A percentile compares a stretch with the other conserved stretches of the same genome.
These are phyloP conservation scores for Aspergillus ruber DNA, from an alignment of 2,329 filamentous ascomycete species.

Conservation along the genomic window DNA sequence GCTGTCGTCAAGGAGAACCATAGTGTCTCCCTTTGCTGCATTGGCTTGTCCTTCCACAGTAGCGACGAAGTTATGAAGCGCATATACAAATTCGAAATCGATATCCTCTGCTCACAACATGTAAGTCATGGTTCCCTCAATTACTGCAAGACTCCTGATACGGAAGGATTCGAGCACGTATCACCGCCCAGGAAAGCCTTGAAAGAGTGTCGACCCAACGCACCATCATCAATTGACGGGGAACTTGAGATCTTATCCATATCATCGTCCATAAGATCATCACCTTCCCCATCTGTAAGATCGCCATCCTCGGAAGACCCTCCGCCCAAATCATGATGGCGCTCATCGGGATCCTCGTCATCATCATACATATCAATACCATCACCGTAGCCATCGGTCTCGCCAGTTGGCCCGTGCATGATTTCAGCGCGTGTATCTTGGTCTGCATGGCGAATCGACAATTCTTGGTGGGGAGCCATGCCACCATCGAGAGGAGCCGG, in stretches of 20 bases:
- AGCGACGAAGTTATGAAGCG: slow-evolving; percentile 92
- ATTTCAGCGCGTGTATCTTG: slow-evolving; percentile 71
- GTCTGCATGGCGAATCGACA: slow-evolving; percentile 72
- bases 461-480: slow-evolving; percentile 75
- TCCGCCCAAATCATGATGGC: slow-evolving; percentile 18
- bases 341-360: slow-evolving; percentile 19
- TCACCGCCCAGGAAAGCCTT: neutral
- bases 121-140: slow-evolving; percentile 62
- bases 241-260: slow-evolving; percentile 98
- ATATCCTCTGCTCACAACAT: slow-evolving; percentile 80
- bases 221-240: slow-evolving; percentile 98
- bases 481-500: slow-evolving; percentile 47
- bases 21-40: slow-evolving; percentile 95
- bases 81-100: slow-evolving; percentile 99
- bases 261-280: slow-evolving; percentile 76
- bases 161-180: neutral
- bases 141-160: neutral
- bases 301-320: slow-evolving; percentile 40
- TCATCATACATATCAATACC: slow-evolving; percentile 27
- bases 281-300: slow-evolving; percentile 57
- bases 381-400: slow-evolving; percentile 31
- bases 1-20: slow-evolving; percentile 96
- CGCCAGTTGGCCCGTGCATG: slow-evolving; percentile 56
- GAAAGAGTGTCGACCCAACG: slow-evolving; percentile 43
- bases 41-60: slow-evolving; percentile 98